Evolutionary conservation across 371 early-diverging fungal genomes (phyloP).

Genomic region (Fennellomyces sp.): DNA sequence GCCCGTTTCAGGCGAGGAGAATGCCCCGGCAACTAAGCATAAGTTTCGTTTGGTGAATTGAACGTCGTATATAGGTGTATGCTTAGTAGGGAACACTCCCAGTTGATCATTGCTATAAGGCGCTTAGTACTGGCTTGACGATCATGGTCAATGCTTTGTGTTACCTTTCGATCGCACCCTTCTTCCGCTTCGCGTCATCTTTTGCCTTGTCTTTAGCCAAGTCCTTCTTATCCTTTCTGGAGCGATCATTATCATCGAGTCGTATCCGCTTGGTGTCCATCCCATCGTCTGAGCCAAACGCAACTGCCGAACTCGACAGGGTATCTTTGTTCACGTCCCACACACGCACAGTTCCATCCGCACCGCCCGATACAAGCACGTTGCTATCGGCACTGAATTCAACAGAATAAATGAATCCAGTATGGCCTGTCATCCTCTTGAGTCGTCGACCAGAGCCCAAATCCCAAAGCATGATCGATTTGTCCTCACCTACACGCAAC

Average conservation of each 20-base stretch:
- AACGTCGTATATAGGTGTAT: constrained; percentile 89
- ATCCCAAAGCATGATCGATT: constrained; percentile 94
- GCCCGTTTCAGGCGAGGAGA: constrained; percentile 8
- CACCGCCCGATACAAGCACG: constrained; percentile 87
- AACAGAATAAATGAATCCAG: constrained; percentile 85
- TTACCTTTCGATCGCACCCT: constrained; percentile 42
- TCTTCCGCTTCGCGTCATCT: constrained; percentile 30
- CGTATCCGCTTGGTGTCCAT: constrained; percentile 37
- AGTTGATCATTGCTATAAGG: constrained; percentile 62
- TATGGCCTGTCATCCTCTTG: constrained; percentile 87
- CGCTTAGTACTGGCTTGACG: not conserved
- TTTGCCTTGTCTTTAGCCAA: constrained; percentile 22
- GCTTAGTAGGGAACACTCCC: constrained; percentile 88
- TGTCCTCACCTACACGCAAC: constrained; percentile 85
- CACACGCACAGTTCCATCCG: constrained; percentile 91
- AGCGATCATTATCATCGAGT: constrained; percentile 29
- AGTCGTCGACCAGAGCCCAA: constrained; percentile 86
- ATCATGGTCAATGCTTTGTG: too few species aligned
- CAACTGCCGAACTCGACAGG: constrained; percentile 17
- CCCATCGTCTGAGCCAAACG: constrained; percentile 6
- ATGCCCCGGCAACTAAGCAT: constrained; percentile 75
- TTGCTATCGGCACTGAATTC: constrained; percentile 86
- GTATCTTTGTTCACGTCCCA: constrained; percentile 90
- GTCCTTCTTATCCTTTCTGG: constrained; percentile 29
- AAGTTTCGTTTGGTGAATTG: constrained; percentile 94